Evolutionary conservation across 148 eudicot genomes (phyloP).

Genomic region (Selenicereus undatus): DNA sequence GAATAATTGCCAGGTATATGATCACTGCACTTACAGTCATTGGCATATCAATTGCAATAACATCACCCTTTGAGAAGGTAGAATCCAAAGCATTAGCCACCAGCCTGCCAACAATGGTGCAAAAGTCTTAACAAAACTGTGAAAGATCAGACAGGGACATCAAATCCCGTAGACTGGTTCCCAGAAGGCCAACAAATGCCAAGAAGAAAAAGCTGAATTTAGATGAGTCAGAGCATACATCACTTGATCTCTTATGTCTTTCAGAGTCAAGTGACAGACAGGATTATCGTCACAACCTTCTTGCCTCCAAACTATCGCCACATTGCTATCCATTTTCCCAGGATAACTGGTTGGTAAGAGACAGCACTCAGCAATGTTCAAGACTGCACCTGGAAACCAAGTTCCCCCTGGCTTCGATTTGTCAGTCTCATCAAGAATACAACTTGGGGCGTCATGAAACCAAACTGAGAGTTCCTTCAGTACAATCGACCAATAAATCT

Average conservation of each 20-base stretch:
- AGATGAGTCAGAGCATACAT: constrained; percentile 40
- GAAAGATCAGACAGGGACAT: background rate
- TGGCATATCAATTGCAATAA: constrained; percentile 94
- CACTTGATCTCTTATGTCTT: constrained; percentile 73
- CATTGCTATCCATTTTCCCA: constrained; percentile 48
- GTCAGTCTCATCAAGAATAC: constrained; percentile 60
- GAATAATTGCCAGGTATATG: constrained; percentile 76
- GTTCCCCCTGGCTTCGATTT: constrained; percentile 65
- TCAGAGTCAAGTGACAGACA: constrained; percentile 50
- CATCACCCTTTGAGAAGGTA: constrained; percentile 69
- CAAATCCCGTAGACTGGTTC: background rate
- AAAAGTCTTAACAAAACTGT: background rate
- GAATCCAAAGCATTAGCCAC: constrained; percentile 79
- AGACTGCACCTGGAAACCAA: constrained; percentile 87
- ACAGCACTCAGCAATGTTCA: constrained; percentile 85
- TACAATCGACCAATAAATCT: constrained; percentile 77
- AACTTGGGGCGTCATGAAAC: constrained; percentile 54
- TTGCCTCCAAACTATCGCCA: constrained; percentile 73
- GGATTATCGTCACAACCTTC: constrained; percentile 56
- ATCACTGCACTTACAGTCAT: constrained; percentile 88
- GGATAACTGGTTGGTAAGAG: constrained; percentile 46
- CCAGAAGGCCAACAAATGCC: too few species aligned
- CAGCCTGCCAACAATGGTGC: constrained; percentile 42
- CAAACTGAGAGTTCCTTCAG: constrained; percentile 60
- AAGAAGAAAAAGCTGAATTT: background rate